Conservation (phyloP, 2,329 filamentous ascomycete species). For the Tympanopsis confertula region DNA sequence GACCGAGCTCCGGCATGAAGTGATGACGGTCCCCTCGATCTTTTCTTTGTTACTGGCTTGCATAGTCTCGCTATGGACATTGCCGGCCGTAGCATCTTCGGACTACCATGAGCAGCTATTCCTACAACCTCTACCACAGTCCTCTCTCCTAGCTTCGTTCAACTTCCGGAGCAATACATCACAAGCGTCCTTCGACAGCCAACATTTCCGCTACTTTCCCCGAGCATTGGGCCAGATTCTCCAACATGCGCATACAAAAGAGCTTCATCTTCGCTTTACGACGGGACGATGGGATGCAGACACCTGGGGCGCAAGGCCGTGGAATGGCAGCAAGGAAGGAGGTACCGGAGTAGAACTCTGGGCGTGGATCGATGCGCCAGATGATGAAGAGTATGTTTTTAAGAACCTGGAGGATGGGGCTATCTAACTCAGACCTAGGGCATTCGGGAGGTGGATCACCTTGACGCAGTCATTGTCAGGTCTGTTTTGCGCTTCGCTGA, state of each 20-base stretch:
- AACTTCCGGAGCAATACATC: slow-evolving; percentile 89
- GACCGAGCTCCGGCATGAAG: no score
- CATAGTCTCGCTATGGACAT: slow-evolving; percentile 10
- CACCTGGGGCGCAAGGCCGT: slow-evolving; percentile 84
- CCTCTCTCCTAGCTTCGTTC: slow-evolving; percentile 82
- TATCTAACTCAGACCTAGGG: slow-evolving; percentile 17
- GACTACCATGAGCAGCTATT: slow-evolving; percentile 73
- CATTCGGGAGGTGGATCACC: slow-evolving; percentile 76
- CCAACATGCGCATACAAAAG: slow-evolving; percentile 78
- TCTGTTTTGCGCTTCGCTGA: slow-evolving; percentile 91
- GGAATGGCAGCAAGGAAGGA: slow-evolving; percentile 79
- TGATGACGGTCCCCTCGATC: background rate
- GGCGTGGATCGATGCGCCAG: slow-evolving; percentile 86
- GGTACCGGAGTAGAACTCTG: slow-evolving; percentile 93
- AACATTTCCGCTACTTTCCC: slow-evolving; percentile 87
- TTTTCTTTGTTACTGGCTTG: background rate
- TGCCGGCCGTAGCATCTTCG: slow-evolving; percentile 26
- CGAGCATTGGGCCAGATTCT: slow-evolving; percentile 85
- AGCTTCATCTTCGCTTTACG: slow-evolving; percentile 85
- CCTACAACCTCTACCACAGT: slow-evolving; percentile 62
- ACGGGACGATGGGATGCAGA: slow-evolving; percentile 91
- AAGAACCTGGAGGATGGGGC: background rate
- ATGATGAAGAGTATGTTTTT: slow-evolving; percentile 44
- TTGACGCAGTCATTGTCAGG: slow-evolving; percentile 93
- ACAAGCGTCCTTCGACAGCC: slow-evolving; percentile 65